Evolutionary conservation across 768 basidiomycete species (phyloP), one percentile per base, ranked within the genome.

Genomic region (Lactarius sanguifluus): DNA sequence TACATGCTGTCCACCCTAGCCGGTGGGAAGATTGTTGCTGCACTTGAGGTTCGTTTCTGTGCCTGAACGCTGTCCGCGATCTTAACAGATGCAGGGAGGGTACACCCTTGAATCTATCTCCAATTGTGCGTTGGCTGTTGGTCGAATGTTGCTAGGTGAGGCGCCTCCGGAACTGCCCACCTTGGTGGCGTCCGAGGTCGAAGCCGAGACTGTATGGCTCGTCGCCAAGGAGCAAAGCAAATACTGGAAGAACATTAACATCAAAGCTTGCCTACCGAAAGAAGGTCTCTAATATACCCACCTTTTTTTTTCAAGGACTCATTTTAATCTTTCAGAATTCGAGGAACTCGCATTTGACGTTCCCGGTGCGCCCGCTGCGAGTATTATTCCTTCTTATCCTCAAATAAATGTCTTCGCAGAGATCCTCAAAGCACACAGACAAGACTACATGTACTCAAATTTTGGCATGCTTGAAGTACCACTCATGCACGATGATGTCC

Each of bases 31-130:
- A 72, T 99, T 18, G 92, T 96, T 13, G 94, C 96, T 36, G 96
- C 94, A 1, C 84, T 99, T 50, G 97, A 99, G 85, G 96, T 96
- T 64, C 57, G 79, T 64, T 41, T n/a, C 34, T 41, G 59, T 57
- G 3, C 41, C 43, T 38, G 62, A 18, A 38, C 28, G 15, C 9
- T 12, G 15, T n/a, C 41, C 43, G 25, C 28, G 38, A 64, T 58
- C n/a, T 55, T 69, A 3, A 65, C 28, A 30, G 25, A 25, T 38
- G 43, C 69, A 98, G 96, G 97, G 97, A 12, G 97, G 97, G 2
- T 99, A 99, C 77, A 94, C 95, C 72, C 83, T 98, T 32, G 84
- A 92, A 18, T 89, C 97, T 2, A 92, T 96, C 70, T 90, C 95
- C 23, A 81, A 80, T 18, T 98, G 95, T 25, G 91, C 94, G 0